Conservation (phyloP, 2,329 filamentous ascomycete species). For the Neofusicoccum sp. region DNA sequence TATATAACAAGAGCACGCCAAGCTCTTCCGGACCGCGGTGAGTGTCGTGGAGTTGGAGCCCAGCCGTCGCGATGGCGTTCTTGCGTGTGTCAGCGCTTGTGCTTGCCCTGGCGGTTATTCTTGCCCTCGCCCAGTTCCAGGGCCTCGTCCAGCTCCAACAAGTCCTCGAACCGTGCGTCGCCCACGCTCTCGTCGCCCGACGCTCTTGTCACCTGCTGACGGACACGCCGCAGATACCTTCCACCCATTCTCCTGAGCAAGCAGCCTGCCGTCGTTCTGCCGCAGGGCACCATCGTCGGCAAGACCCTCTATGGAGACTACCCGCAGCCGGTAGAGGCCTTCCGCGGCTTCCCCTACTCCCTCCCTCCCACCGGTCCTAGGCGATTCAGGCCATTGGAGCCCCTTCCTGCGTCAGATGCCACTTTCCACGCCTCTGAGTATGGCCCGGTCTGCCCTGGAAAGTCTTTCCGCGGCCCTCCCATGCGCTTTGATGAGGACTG, state of each 20-base stretch:
- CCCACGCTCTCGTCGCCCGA: not conserved
- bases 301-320: conserved; percentile 15
- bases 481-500: conserved; percentile 26
- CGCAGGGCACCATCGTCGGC: conserved; percentile 22
- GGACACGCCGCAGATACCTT: not conserved
- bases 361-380: conserved; percentile 23
- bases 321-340: conserved; percentile 21
- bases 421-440: conserved; percentile 23
- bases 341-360: conserved; percentile 26
- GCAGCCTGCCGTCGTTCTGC: conserved; percentile 17
- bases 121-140: conserved; percentile 11
- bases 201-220: not conserved
- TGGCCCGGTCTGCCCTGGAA: conserved; percentile 24
- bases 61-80: conserved; percentile 3
- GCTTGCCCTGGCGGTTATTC: conserved; percentile 7
- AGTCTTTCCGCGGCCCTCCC: conserved; percentile 23
- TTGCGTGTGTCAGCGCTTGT: conserved; percentile 10
- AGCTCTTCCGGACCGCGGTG: not conserved
- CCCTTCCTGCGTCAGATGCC: conserved; percentile 19
- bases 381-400: conserved; percentile 25
- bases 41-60: not conserved
- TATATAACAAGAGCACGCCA: conserved; percentile 13
- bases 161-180: conserved; percentile 14
- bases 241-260: not conserved
- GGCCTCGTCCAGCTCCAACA: conserved; percentile 10